These are phyloP conservation scores for Xylaria sp. DNA, from an alignment of 2,329 filamentous ascomycete species.

Conservation along the genomic window DNA sequence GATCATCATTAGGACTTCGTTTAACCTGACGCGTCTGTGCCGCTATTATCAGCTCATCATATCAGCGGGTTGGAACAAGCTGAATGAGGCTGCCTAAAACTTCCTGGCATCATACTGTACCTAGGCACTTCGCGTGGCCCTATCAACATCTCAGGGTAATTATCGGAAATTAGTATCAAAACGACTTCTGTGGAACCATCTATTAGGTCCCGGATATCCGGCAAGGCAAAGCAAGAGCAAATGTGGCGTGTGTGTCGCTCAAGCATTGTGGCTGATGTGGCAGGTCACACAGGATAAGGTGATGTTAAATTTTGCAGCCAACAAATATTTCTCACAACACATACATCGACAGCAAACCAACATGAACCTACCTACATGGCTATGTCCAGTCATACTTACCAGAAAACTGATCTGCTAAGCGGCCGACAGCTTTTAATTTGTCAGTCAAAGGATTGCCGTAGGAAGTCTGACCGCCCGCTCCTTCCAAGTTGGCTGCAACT, in stretches of 20 bases:
- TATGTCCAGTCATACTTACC: neutral
- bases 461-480: neutral
- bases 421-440: neutral
- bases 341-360: neutral
- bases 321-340: neutral
- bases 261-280: conserved; percentile 12
- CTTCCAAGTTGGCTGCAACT: too few species aligned
- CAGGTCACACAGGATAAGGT: conserved; percentile 15
- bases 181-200: conserved; percentile 6
- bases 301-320: neutral
- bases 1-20: conserved; percentile 14
- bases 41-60: conserved; percentile 19
- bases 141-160: neutral
- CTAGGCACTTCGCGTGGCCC: neutral
- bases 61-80: conserved; percentile 1
- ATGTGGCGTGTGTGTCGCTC: conserved; percentile 9
- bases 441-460: neutral
- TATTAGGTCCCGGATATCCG: conserved; percentile 24
- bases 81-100: conserved; percentile 4
- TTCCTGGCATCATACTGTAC: neutral
- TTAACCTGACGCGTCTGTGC: conserved; percentile 1
- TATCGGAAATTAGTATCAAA: conserved; percentile 25
- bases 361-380: neutral
- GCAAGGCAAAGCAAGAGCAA: neutral
- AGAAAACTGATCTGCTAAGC: neutral